A percentile compares a stretch with the other conserved stretches of the same genome.
phyloP scores from a whole-genome alignment of 805 yeast species.

The Hemisphaericaspora nanyangensis region DNA sequence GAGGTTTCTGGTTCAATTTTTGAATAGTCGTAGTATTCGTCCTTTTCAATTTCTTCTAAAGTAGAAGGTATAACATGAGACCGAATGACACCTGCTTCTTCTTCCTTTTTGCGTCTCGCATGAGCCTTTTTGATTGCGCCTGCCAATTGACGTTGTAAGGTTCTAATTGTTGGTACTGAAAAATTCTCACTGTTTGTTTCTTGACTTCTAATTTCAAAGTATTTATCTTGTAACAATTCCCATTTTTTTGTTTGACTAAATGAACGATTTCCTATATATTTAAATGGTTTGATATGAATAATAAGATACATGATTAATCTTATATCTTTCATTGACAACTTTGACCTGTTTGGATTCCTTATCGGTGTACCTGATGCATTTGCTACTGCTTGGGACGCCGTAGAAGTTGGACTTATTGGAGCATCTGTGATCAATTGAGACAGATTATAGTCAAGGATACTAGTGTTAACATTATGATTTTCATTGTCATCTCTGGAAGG shows the following conservation, averaged over 20 bases:
- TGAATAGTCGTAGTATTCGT: conserved; percentile 10
- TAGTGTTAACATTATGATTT: neutral
- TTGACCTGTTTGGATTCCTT: conserved; percentile 16
- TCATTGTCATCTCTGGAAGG: neutral
- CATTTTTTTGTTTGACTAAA: conserved; percentile 32
- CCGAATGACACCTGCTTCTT: conserved; percentile 7
- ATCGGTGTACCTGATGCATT: conserved; percentile 2
- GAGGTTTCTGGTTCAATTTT: conserved; percentile 16
- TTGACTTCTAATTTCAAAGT: conserved; percentile 14
- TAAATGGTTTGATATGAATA: conserved; percentile 30
- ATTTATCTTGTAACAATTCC: conserved; percentile 28
- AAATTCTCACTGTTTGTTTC: conserved; percentile 6
- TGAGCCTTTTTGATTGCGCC: conserved; percentile 28
- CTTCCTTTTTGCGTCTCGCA: conserved; percentile 5
- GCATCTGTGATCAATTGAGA: neutral
- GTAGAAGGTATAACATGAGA: conserved; percentile 8
- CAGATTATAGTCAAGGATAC: neutral
- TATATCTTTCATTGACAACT: conserved; percentile 25
- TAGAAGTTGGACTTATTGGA: neutral
- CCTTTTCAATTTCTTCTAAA: conserved; percentile 7
- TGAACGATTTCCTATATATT: conserved; percentile 32
- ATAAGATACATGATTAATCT: conserved; percentile 27
- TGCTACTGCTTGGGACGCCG: conserved; percentile 8
- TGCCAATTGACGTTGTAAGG: conserved; percentile 33
- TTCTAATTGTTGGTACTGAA: conserved; percentile 32